Conservation (phyloP, 1,284 basidiomycete species). For the Ganoderma lingzhi region DNA sequence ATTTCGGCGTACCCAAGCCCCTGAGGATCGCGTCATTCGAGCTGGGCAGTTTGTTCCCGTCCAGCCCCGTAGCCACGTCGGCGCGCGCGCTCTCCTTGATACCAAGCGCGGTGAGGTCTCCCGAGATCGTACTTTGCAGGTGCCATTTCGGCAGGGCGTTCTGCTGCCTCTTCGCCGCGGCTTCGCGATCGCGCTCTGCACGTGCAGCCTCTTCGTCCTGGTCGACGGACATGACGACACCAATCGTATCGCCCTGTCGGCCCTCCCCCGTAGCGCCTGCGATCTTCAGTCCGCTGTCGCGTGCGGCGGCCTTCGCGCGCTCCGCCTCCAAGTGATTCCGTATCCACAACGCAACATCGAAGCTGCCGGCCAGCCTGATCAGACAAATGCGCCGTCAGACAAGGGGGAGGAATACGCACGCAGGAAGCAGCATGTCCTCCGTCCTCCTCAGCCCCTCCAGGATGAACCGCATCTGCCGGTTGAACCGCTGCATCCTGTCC, state of each 20-base stretch:
- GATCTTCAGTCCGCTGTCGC: slow-evolving; percentile 69
- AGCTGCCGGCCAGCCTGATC: slow-evolving; percentile 52
- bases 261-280: slow-evolving; percentile 71
- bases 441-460: slow-evolving; percentile 88
- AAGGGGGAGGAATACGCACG: slow-evolving; percentile 48
- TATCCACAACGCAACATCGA: slow-evolving; percentile 86
- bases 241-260: slow-evolving; percentile 76
- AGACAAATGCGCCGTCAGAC: slow-evolving; percentile 11
- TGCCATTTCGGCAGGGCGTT: slow-evolving; percentile 95
- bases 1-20: slow-evolving; percentile 51
- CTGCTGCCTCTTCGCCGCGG: slow-evolving; percentile 84
- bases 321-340: slow-evolving; percentile 70
- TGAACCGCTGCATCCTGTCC: slow-evolving; percentile 96
- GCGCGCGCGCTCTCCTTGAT: slow-evolving; percentile 67
- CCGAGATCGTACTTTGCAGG: slow-evolving; percentile 93
- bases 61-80: slow-evolving; percentile 42
- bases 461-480: slow-evolving; percentile 89
- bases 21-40: slow-evolving; percentile 75
- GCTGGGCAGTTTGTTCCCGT: slow-evolving; percentile 42
- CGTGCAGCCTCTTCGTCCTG: slow-evolving; percentile 78
- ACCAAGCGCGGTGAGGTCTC: slow-evolving; percentile 89
- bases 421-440: slow-evolving; percentile 87
- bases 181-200: slow-evolving; percentile 73
- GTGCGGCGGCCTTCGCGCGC: slow-evolving; percentile 53
- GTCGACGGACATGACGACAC: slow-evolving; percentile 83